Evolutionary conservation across 768 basidiomycete species (phyloP).

Genomic region (Pleurotus eryngii): DNA sequence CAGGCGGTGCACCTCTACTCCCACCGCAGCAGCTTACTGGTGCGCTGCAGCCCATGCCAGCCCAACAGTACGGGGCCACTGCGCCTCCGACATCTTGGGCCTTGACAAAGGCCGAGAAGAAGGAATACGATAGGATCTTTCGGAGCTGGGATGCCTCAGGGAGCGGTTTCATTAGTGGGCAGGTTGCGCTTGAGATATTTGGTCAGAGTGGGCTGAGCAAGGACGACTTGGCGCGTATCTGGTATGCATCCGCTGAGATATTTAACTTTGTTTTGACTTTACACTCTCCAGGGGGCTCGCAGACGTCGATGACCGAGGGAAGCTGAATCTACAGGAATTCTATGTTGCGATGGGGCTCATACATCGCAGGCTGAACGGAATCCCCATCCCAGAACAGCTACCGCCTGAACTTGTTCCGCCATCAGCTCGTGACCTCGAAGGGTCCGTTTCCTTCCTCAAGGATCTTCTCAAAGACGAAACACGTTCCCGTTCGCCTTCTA

Average conservation of each 20-base stretch:
- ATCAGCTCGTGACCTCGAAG: constrained; percentile 84
- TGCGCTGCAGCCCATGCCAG: constrained; percentile 75
- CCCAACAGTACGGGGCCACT: constrained; percentile 61
- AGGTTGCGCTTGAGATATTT: constrained; percentile 87
- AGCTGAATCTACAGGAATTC: constrained; percentile 93
- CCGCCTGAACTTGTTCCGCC: constrained; percentile 90
- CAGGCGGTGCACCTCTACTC: constrained; percentile 65
- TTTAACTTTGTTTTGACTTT: constrained; percentile 2
- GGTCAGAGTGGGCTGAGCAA: constrained; percentile 86
- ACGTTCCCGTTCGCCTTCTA: constrained; percentile 63
- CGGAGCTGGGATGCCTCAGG: constrained; percentile 87
- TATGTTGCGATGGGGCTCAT: constrained; percentile 99
- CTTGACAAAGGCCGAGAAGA: constrained; percentile 86
- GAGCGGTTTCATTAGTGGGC: constrained; percentile 83
- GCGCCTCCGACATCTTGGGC: constrained; percentile 82
- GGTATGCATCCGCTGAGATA: constrained; percentile 48
- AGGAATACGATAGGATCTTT: constrained; percentile 95
- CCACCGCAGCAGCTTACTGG: constrained; percentile 52
- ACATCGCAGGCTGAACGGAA: constrained; percentile 92
- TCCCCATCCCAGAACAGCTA: constrained; percentile 81
- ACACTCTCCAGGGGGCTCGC: constrained; percentile 70
- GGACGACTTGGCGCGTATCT: constrained; percentile 90
- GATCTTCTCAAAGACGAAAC: constrained; percentile 85
- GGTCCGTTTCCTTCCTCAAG: constrained; percentile 86
- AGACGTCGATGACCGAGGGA: constrained; percentile 91